Conservation (phyloP, 1,139 yeast species). For the Candida glucosophila region DNA sequence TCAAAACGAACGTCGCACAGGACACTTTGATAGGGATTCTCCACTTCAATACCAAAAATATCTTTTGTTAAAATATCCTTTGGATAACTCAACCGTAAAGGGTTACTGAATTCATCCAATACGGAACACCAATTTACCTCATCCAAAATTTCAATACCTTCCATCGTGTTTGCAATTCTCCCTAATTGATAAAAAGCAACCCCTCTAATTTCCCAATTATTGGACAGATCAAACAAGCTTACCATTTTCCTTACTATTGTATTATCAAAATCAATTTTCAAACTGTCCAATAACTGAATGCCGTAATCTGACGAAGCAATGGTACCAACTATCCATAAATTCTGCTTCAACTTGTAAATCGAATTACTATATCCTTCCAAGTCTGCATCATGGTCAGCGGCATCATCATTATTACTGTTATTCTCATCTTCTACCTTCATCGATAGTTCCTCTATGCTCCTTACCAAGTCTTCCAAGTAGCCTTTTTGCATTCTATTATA, state of each 20-base stretch:
- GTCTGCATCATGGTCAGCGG: slow-evolving; percentile 2
- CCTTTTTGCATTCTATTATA: slow-evolving; percentile 15
- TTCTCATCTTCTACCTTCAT: slow-evolving; percentile 10
- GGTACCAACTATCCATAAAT: slow-evolving; percentile 83
- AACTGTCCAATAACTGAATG: slow-evolving; percentile 48
- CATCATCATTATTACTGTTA: slow-evolving; percentile 2
- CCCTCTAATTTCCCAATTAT: slow-evolving; percentile 60
- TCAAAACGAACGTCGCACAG: slow-evolving; percentile 21
- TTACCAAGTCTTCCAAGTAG: slow-evolving; percentile 19
- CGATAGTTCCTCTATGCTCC: slow-evolving; percentile 18
- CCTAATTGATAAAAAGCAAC: slow-evolving; percentile 77
- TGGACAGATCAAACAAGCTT: slow-evolving; percentile 30
- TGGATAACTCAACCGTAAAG: slow-evolving; percentile 55
- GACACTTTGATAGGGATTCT: slow-evolving; percentile 25
- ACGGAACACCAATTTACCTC: slow-evolving; percentile 71
- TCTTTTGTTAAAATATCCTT: slow-evolving; percentile 7
- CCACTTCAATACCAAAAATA: slow-evolving; percentile 16
- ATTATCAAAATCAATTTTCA: slow-evolving; percentile 31
- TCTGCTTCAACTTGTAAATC: slow-evolving; percentile 44
- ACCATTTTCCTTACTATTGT: slow-evolving; percentile 47
- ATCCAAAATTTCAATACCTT: slow-evolving; percentile 82
- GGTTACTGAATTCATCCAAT: slow-evolving; percentile 40
- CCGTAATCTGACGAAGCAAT: slow-evolving; percentile 68
- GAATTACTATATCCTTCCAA: slow-evolving; percentile 1
- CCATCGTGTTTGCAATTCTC: slow-evolving; percentile 59